phyloP scores from a whole-genome alignment of 345 rosid genomes.

The Eutrema japonicum region DNA sequence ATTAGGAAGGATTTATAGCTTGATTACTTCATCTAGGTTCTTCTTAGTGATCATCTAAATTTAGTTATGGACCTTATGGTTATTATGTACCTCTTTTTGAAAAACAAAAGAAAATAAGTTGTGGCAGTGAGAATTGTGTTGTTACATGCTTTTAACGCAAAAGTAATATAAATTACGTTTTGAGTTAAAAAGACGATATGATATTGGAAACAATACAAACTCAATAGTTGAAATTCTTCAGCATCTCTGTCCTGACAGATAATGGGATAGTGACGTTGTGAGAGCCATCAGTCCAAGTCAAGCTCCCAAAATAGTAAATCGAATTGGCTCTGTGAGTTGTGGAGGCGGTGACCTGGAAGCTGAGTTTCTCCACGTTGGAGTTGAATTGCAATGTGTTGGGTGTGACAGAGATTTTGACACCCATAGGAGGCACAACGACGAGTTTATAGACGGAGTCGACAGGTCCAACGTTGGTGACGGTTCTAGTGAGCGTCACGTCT shows the following conservation, averaged over 20 bases:
- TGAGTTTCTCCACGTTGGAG: slow-evolving; percentile 29
- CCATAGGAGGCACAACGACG: slow-evolving; percentile 41
- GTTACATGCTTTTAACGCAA: not conserved
- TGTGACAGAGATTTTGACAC: slow-evolving; percentile 29
- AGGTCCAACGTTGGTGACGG: slow-evolving; percentile 55
- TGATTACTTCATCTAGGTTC: no score
- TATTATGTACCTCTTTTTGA: not conserved
- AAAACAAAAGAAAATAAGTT: not conserved
- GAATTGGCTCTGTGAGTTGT: slow-evolving; percentile 42
- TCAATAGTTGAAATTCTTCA: slow-evolving; percentile 28
- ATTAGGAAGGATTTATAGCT: no score
- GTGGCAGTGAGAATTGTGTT: no score
- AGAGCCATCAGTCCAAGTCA: slow-evolving; percentile 46
- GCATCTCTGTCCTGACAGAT: slow-evolving; percentile 48
- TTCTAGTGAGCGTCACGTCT: slow-evolving; percentile 40
- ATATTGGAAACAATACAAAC: not conserved
- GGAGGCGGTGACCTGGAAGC: slow-evolving; percentile 37
- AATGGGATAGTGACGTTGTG: slow-evolving; percentile 51
- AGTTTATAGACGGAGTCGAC: slow-evolving; percentile 39
- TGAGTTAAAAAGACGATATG: not conserved
- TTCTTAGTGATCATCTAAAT: no score
- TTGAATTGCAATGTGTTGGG: slow-evolving; percentile 40
- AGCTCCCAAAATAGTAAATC: slow-evolving; percentile 52
- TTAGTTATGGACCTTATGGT: no score
- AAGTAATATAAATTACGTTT: not conserved